A percentile compares a stretch with the other conserved stretches of the same genome.
Conservation (phyloP, 78 protist species). For the Pigoraptor vietnamica region DNA sequence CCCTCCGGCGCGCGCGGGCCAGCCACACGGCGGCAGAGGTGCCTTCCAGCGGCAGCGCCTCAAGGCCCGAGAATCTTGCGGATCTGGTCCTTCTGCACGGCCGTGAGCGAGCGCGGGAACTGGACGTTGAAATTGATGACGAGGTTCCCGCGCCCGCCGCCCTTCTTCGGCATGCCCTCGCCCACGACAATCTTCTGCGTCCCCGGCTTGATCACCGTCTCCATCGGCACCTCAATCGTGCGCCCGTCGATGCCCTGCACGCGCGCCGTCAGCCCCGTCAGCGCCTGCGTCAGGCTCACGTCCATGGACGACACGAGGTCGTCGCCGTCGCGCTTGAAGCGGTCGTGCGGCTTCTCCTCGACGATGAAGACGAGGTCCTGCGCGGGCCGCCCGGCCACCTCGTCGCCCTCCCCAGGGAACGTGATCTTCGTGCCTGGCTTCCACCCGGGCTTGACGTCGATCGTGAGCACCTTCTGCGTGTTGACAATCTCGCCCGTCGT, state of each 20-base stretch:
- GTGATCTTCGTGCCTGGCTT: constrained; percentile 68
- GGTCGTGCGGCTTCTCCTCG: constrained; percentile 49
- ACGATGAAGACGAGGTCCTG: constrained; percentile 68
- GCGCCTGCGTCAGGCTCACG: constrained; percentile 32
- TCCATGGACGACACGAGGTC: constrained; percentile 8
- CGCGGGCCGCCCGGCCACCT: constrained; percentile 25
- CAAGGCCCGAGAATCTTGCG: not conserved
- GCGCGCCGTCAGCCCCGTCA: not conserved
- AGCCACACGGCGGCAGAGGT: too few relatives aligned
- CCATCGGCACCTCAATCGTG: not conserved
- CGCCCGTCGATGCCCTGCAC: not conserved
- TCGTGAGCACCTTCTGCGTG: constrained; percentile 2
- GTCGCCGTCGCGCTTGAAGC: constrained; percentile 54
- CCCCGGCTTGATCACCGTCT: not conserved
- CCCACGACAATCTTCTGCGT: not conserved
- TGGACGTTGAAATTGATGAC: constrained; percentile 20
- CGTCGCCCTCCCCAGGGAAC: constrained; percentile 59
- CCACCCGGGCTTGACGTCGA: constrained; percentile 64
- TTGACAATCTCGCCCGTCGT: not conserved
- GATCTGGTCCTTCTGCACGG: constrained; percentile 3
- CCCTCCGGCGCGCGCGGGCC: too few relatives aligned
- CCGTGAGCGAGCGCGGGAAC: not conserved
- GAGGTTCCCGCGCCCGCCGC: constrained; percentile 34
- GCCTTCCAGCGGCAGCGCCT: too few relatives aligned
- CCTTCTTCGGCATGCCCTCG: constrained; percentile 54